Evolutionary conservation across 257 asterid genomes (phyloP).

Genomic region (Nicotiana otophora): DNA sequence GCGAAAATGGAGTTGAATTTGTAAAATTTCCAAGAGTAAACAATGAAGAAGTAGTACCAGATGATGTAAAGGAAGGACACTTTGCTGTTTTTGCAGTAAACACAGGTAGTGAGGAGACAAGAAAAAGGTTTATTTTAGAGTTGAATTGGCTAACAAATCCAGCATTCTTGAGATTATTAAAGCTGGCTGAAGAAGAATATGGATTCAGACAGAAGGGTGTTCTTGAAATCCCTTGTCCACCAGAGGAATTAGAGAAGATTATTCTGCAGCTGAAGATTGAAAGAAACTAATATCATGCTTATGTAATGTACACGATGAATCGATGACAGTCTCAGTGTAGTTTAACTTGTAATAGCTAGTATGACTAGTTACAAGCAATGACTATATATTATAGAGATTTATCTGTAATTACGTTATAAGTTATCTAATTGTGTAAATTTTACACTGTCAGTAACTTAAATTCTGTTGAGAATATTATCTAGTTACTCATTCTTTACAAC

Average conservation of each 20-base stretch:
- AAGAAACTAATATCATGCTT: too few species aligned
- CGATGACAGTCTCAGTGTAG: too few species aligned
- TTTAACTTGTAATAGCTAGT: neutral
- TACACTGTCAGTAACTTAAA: too few species aligned
- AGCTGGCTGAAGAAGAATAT: slow-evolving; percentile 15
- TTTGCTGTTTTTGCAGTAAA: slow-evolving; percentile 25
- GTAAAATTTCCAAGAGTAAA: neutral
- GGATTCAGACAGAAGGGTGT: slow-evolving; percentile 2
- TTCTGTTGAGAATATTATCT: too few species aligned
- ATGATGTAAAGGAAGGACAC: slow-evolving; percentile 33
- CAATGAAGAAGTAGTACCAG: slow-evolving; percentile 9
- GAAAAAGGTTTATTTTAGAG: slow-evolving; percentile 6
- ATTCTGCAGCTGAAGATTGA: neutral
- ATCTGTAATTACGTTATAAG: neutral
- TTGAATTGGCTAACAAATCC: slow-evolving; percentile 4
- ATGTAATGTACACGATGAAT: too few species aligned
- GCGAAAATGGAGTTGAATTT: neutral
- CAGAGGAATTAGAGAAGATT: neutral
- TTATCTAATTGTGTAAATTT: neutral
- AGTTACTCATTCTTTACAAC: too few species aligned
- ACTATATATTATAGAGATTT: neutral
- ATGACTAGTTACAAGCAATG: neutral
- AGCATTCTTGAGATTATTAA: neutral
- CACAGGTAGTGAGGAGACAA: neutral
- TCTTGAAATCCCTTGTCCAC: neutral